Conservation (phyloP, 768 basidiomycete species). For the Amanita pallidorosea region DNA sequence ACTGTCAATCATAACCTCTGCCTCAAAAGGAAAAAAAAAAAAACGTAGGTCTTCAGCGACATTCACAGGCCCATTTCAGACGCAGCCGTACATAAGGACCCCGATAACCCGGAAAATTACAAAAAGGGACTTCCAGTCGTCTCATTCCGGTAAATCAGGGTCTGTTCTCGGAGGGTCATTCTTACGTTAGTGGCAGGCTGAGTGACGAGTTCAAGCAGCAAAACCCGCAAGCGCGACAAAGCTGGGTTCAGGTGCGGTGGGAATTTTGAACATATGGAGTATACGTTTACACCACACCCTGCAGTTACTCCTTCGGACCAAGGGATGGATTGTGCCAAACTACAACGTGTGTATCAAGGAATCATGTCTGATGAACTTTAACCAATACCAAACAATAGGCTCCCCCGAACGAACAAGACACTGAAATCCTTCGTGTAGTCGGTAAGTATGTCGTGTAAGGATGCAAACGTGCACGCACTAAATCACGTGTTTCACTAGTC, state of each 20-base stretch:
- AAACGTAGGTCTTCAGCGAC: conserved; percentile 30
- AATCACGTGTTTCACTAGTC: conserved; percentile 22
- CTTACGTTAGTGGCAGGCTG: conserved; percentile 17
- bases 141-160: conserved; percentile 30
- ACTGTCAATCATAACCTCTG: no score
- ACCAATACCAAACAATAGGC: conserved; percentile 18
- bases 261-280: conserved; percentile 5
- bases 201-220: conserved; percentile 40
- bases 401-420: conserved; percentile 36
- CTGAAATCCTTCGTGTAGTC: conserved; percentile 52
- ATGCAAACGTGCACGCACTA: conserved; percentile 7
- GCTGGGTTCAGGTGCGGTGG: conserved; percentile 32
- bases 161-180: neutral
- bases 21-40: neutral
- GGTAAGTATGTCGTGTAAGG: conserved; percentile 15
- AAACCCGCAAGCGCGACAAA: conserved; percentile 43
- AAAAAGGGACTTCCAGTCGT: conserved; percentile 49
- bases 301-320: conserved; percentile 32
- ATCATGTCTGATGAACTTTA: neutral
- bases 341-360: conserved; percentile 27
- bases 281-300: neutral
- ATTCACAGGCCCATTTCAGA: conserved; percentile 30
- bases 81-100: conserved; percentile 12
- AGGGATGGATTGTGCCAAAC: conserved; percentile 56
- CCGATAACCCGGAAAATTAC: conserved; percentile 37